Evolutionary conservation across 352 stramenopile species (phyloP).

Genomic region (Globisporangium nodosum): DNA sequence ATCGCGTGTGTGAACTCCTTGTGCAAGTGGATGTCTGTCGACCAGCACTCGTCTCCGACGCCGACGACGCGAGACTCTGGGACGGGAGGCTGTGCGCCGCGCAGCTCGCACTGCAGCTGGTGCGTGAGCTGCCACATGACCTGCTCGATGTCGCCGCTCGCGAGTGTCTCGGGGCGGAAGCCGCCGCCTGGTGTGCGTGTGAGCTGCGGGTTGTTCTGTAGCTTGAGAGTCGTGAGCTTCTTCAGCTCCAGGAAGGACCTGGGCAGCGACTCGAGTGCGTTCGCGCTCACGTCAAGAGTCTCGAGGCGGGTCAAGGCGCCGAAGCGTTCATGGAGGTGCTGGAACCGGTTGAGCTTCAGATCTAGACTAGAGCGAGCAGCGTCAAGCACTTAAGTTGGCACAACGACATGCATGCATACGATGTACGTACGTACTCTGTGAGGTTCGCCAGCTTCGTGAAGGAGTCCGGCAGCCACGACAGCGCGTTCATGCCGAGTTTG

Average conservation of each 20-base stretch:
- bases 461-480: constrained; percentile 41
- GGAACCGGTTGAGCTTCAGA: constrained; percentile 68
- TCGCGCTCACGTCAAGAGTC: constrained; percentile 54
- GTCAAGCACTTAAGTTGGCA: no score
- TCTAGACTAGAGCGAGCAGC: constrained; percentile 33
- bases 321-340: constrained; percentile 34
- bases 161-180: constrained; percentile 37
- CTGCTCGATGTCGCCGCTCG: constrained; percentile 31
- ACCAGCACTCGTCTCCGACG: constrained; percentile 53
- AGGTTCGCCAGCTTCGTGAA: constrained; percentile 45
- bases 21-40: constrained; percentile 65
- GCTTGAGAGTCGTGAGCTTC: constrained; percentile 35
- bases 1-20: constrained; percentile 42
- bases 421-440: constrained; percentile 33
- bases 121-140: constrained; percentile 55
- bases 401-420: not conserved
- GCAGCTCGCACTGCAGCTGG: constrained; percentile 35
- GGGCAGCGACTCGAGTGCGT: constrained; percentile 43
- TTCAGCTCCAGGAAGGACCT: constrained; percentile 39
- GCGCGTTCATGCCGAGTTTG: constrained; percentile 51
- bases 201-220: constrained; percentile 48
- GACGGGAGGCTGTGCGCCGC: constrained; percentile 26
- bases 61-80: constrained; percentile 33
- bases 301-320: constrained; percentile 36
- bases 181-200: constrained; percentile 15